These are phyloP conservation scores for Dactylellina cionopaga DNA, from an alignment of 2,329 filamentous ascomycete genomes.

Conservation along the genomic window DNA sequence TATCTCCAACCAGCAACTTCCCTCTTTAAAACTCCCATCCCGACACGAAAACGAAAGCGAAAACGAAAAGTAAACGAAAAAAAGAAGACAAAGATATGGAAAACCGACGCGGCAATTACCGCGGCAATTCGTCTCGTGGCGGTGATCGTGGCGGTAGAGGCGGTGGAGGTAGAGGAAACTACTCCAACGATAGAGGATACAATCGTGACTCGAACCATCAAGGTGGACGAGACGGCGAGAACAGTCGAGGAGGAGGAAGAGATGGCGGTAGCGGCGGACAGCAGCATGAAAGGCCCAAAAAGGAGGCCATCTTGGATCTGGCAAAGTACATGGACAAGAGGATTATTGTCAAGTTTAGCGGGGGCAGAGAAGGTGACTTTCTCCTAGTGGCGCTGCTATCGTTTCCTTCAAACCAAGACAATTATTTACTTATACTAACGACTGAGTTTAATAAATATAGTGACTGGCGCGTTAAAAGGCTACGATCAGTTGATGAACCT, in stretches of 20 bases:
- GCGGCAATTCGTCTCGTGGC: conserved; percentile 29
- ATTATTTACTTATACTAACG: neutral
- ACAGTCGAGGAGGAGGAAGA: conserved; percentile 63
- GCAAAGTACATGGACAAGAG: conserved; percentile 97
- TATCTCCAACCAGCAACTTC: neutral
- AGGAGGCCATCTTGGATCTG: conserved; percentile 97
- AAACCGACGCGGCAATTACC: conserved; percentile 54
- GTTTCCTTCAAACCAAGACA: no score
- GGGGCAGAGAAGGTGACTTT: conserved; percentile 82
- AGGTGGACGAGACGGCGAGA: conserved; percentile 64
- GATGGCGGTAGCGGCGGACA: conserved; percentile 63
- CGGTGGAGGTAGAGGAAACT: conserved; percentile 63
- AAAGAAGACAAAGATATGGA: conserved; percentile 50
- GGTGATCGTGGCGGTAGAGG: conserved; percentile 60
- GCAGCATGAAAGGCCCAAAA: conserved; percentile 83
- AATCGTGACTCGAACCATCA: conserved; percentile 61
- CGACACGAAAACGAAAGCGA: neutral
- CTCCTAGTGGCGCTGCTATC: neutral
- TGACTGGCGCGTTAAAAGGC: conserved; percentile 88
- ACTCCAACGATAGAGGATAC: conserved; percentile 59
- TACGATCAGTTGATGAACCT: conserved; percentile 99
- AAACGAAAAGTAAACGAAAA: conserved; percentile 11
- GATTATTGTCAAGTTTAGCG: conserved; percentile 95
- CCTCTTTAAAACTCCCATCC: neutral
- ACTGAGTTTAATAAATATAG: conserved; percentile 63